These are phyloP conservation scores for Monilinia fructigena DNA, from an alignment of 2,329 filamentous ascomycete species.

Conservation along the genomic window DNA sequence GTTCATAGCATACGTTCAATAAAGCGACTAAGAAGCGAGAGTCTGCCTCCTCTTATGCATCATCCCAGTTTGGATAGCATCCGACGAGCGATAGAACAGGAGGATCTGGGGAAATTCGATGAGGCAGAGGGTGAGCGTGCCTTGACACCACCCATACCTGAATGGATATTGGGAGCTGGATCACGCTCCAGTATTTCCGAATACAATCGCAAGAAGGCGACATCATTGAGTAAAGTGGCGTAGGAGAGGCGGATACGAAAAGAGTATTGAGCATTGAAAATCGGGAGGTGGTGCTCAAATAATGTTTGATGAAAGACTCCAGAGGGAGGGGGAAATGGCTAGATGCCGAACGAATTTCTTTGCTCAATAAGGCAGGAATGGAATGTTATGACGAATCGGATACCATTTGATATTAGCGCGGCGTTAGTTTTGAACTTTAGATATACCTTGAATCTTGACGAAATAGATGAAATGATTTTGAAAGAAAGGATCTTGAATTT, in stretches of 20 bases:
- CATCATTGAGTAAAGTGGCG: constrained; percentile 19
- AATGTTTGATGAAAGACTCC: constrained; percentile 13
- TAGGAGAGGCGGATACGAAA: constrained; percentile 27
- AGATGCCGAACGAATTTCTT: constrained; percentile 37
- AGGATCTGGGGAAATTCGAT: constrained; percentile 35
- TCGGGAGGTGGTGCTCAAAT: neutral
- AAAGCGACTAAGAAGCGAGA: constrained; percentile 56
- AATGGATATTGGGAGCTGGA: constrained; percentile 59
- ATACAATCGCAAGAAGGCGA: constrained; percentile 42
- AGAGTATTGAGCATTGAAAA: neutral
- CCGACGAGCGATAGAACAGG: constrained; percentile 31
- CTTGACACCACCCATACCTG: constrained; percentile 60
- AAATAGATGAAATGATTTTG: constrained; percentile 21
- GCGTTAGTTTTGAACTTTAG: constrained; percentile 28
- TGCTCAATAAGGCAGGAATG: constrained; percentile 22
- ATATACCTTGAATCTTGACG: constrained; percentile 38
- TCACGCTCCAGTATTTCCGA: constrained; percentile 50
- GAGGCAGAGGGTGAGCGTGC: constrained; percentile 44
- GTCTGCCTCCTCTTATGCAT: constrained; percentile 52
- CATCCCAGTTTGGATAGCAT: constrained; percentile 51
- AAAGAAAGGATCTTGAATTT: no score
- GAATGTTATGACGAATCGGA: constrained; percentile 29
- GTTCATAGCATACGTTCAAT: constrained; percentile 52
- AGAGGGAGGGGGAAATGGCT: constrained; percentile 28
- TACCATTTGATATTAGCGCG: constrained; percentile 40